Percentiles rank a stretch among this genome's conserved stretches.
phyloP scores from a whole-genome alignment of 495 filamentous ascomycete species.

The Parmelia sp. region DNA sequence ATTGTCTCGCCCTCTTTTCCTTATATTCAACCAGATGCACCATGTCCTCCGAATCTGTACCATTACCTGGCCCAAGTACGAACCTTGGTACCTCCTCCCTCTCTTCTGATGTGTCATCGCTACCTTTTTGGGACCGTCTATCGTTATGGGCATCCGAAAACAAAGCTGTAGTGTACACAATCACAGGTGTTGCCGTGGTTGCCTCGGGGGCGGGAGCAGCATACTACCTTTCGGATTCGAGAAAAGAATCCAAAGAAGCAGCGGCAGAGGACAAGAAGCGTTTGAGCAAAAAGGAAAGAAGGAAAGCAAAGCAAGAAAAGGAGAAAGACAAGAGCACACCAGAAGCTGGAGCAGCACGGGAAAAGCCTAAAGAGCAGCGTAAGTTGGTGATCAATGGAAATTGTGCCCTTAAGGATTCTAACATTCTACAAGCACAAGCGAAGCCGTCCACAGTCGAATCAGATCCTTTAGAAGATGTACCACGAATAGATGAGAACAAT shows the following conservation, averaged over 20 bases:
- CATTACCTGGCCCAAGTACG: slow-evolving; percentile 19
- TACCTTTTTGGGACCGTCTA: slow-evolving; percentile 81
- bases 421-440: slow-evolving; percentile 35
- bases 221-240: slow-evolving; percentile 67
- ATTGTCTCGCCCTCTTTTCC: background rate
- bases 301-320: slow-evolving; percentile 46
- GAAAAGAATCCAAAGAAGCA: slow-evolving; percentile 29
- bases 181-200: slow-evolving; percentile 87
- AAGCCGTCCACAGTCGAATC: slow-evolving; percentile 49
- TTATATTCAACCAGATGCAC: slow-evolving; percentile 5
- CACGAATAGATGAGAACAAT: slow-evolving; percentile 73
- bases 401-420: background rate
- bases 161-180: slow-evolving; percentile 90
- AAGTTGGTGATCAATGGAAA: background rate
- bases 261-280: slow-evolving; percentile 44
- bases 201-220: slow-evolving; percentile 83
- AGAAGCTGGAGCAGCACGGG: slow-evolving; percentile 39
- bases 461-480: slow-evolving; percentile 66
- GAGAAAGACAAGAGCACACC: slow-evolving; percentile 68
- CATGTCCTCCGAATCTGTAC: slow-evolving; percentile 26
- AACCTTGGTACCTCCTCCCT: slow-evolving; percentile 47
- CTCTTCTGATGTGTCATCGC: slow-evolving; percentile 43
- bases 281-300: slow-evolving; percentile 40
- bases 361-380: slow-evolving; percentile 20
- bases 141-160: slow-evolving; percentile 91